Evolutionary conservation across 352 stramenopile genomes (phyloP).

Genomic region (Phytophthora pini): DNA sequence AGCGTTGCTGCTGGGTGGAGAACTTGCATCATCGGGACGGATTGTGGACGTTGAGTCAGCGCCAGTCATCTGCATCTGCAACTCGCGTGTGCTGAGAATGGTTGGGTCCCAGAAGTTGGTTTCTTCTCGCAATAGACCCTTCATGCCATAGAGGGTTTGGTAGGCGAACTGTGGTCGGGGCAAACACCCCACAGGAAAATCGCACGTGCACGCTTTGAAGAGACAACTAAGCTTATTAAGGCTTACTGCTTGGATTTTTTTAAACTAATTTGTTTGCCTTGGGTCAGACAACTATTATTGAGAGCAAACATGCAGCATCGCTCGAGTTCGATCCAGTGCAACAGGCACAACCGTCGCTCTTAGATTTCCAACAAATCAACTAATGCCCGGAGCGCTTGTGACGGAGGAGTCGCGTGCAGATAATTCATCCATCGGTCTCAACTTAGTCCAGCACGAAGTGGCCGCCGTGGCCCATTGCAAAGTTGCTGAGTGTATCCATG

Average conservation of each 20-base stretch:
- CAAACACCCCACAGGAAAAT: neutral
- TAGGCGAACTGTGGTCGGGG: slow-evolving; percentile 21
- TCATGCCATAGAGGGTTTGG: slow-evolving; percentile 21
- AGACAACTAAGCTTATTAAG: no score
- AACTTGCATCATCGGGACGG: slow-evolving; percentile 17
- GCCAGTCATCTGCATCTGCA: neutral
- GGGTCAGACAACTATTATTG: neutral
- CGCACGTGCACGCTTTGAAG: neutral
- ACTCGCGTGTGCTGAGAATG: slow-evolving; percentile 1
- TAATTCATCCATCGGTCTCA: slow-evolving; percentile 14
- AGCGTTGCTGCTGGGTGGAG: slow-evolving; percentile 21
- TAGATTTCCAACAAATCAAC: slow-evolving; percentile 3
- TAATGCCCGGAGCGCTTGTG: neutral
- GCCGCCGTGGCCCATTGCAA: slow-evolving; percentile 77
- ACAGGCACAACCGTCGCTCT: neutral
- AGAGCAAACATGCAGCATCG: slow-evolving; percentile 6
- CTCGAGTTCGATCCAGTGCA: slow-evolving; percentile 8
- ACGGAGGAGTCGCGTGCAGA: neutral
- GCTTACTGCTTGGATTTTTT: no score
- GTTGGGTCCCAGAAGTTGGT: neutral
- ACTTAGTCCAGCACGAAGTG: slow-evolving; percentile 83
- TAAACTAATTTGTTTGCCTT: neutral
- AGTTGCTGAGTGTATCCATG: slow-evolving; percentile 82
- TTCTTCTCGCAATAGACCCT: neutral
- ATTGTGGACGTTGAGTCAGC: slow-evolving; percentile 28